phyloP scores from a whole-genome alignment of 1,284 basidiomycete species.

The Jaminaea rosea region DNA sequence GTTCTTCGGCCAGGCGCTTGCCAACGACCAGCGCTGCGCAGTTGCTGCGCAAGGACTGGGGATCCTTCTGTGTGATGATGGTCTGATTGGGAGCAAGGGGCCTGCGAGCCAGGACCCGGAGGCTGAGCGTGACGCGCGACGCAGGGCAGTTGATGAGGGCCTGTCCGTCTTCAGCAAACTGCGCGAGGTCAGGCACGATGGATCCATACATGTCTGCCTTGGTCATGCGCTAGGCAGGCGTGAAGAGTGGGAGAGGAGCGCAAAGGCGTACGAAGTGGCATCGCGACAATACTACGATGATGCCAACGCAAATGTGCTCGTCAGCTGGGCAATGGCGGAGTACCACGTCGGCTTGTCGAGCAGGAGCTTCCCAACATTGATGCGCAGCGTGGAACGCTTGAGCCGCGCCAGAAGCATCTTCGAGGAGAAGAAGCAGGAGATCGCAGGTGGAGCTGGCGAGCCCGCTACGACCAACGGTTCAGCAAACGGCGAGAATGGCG shows the following conservation, averaged over 20 bases:
- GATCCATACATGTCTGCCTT: conserved; percentile 43
- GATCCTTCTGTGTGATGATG: conserved; percentile 41
- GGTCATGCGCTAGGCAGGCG: conserved; percentile 44
- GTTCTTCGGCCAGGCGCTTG: conserved; percentile 42
- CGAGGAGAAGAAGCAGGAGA: not conserved
- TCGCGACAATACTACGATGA: conserved; percentile 20
- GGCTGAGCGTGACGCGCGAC: conserved; percentile 17
- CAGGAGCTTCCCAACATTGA: conserved; percentile 24
- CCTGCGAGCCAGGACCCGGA: conserved; percentile 16
- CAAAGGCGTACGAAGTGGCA: conserved; percentile 41
- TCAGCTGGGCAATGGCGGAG: conserved; percentile 38
- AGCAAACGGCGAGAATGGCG: not conserved
- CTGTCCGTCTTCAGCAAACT: conserved; percentile 38
- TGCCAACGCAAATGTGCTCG: conserved; percentile 26
- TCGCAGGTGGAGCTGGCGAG: not conserved
- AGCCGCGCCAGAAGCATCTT: conserved; percentile 14
- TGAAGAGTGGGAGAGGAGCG: conserved; percentile 39
- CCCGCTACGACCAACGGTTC: not conserved
- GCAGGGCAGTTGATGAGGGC: conserved; percentile 35
- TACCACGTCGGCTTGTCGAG: conserved; percentile 37
- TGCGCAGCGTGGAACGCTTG: conserved; percentile 28
- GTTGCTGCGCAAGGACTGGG: conserved; percentile 45
- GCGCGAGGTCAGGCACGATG: conserved; percentile 39
- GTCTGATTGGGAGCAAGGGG: conserved; percentile 17
- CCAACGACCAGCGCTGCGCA: conserved; percentile 26